phyloP scores from a whole-genome alignment of 371 early-diverging fungal genomes.

The Mortierella sp. region DNA sequence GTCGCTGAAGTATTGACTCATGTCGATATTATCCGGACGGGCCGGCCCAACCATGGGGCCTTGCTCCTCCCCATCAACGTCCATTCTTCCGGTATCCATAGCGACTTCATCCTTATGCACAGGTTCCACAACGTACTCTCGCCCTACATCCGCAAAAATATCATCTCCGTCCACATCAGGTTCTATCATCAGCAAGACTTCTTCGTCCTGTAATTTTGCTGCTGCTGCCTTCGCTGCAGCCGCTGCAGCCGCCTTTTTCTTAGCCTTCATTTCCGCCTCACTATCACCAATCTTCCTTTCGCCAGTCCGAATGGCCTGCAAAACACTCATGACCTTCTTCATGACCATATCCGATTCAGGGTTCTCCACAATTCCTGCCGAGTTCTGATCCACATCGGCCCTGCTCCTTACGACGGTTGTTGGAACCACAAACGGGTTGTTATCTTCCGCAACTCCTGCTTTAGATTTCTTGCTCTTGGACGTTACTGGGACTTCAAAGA shows the following conservation, averaged over 20 bases:
- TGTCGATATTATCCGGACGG: conserved; percentile 36
- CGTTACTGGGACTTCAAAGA: conserved; percentile 70
- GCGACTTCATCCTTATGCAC: not conserved
- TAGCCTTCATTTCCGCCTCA: conserved; percentile 49
- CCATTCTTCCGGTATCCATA: no score
- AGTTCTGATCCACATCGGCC: conserved; percentile 35
- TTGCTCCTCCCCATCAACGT: conserved; percentile 27
- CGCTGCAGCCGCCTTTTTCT: conserved; percentile 52
- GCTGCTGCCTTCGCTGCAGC: conserved; percentile 37
- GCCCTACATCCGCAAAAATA: conserved; percentile 90
- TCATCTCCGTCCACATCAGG: conserved; percentile 75
- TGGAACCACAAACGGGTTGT: conserved; percentile 73
- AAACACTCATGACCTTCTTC: conserved; percentile 77
- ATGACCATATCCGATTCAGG: conserved; percentile 75
- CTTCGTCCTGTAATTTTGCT: conserved; percentile 34
- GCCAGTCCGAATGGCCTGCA: conserved; percentile 63
- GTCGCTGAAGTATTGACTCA: conserved; percentile 52
- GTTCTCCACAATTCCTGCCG: conserved; percentile 46
- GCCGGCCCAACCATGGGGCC: conserved; percentile 48
- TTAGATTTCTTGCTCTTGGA: conserved; percentile 36
- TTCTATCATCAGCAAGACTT: conserved; percentile 30
- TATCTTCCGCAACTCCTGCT: conserved; percentile 62
- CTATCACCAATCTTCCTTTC: conserved; percentile 43
- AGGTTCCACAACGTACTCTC: conserved; percentile 75
- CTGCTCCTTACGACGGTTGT: conserved; percentile 83